These are phyloP conservation scores for Amanita subjunquillea DNA, from an alignment of 768 basidiomycete species.

Conservation along the genomic window DNA sequence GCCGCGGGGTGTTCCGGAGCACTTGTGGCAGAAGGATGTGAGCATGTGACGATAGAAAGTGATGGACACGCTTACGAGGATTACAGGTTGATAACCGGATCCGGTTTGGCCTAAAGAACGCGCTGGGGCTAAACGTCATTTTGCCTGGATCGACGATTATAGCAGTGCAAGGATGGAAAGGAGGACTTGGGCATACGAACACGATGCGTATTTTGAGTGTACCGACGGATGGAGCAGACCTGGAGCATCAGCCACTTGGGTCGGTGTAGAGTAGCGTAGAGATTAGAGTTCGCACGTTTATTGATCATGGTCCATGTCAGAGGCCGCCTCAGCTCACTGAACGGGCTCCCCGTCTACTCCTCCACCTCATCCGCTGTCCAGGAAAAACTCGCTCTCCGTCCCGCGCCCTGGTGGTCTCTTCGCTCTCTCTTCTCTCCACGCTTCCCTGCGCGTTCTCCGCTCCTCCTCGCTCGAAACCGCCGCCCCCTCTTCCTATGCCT, in stretches of 20 bases:
- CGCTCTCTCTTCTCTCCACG: constrained; percentile 54
- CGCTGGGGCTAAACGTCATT: constrained; percentile 77
- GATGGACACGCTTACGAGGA: no score
- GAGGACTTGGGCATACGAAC: constrained; percentile 93
- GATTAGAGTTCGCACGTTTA: not conserved
- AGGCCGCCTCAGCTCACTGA: constrained; percentile 16
- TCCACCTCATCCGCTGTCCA: constrained; percentile 44
- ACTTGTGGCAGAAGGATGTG: constrained; percentile 98
- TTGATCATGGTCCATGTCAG: constrained; percentile 29
- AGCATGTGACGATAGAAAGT: constrained; percentile 16
- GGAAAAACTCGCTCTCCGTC: constrained; percentile 50
- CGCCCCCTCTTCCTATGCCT: constrained; percentile 44
- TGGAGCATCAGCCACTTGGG: constrained; percentile 57
- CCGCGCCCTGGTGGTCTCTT: constrained; percentile 46
- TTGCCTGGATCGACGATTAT: constrained; percentile 82
- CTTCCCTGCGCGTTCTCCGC: constrained; percentile 41
- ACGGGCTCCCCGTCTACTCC: constrained; percentile 23
- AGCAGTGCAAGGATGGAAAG: constrained; percentile 99
- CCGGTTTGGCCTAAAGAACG: constrained; percentile 79
- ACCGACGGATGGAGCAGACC: constrained; percentile 71
- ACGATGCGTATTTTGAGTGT: constrained; percentile 78
- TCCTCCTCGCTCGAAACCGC: constrained; percentile 49
- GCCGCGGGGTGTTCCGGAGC: constrained; percentile 76
- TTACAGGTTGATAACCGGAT: constrained; percentile 79
- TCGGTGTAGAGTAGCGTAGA: constrained; percentile 11